Percentiles rank a stretch among this genome's conserved stretches.
phyloP scores from a whole-genome alignment of 108 stramenopile species.

The Skeletonema potamos region DNA sequence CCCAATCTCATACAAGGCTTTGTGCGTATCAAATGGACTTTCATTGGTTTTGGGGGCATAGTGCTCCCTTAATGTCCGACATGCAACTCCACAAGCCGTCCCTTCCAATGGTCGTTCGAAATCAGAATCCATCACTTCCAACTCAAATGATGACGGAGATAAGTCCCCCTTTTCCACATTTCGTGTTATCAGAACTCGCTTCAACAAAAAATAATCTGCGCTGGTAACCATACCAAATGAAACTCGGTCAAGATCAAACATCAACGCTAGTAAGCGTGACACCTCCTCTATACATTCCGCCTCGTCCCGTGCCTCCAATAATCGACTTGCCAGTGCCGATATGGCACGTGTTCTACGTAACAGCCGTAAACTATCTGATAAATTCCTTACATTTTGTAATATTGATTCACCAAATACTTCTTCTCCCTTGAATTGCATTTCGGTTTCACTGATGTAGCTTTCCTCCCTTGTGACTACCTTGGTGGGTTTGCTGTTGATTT shows the following conservation, averaged over 20 bases:
- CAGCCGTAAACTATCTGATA: slow-evolving; percentile 5
- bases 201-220: slow-evolving; percentile 13
- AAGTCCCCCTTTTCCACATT: background rate
- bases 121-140: slow-evolving; percentile 30
- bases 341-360: slow-evolving; percentile 30
- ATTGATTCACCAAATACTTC: slow-evolving; percentile 28
- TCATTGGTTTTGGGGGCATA: slow-evolving; percentile 14
- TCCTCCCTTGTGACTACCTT: slow-evolving; percentile 1
- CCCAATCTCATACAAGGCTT: background rate
- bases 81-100: slow-evolving; percentile 16
- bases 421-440: slow-evolving; percentile 34
- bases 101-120: slow-evolving; percentile 15
- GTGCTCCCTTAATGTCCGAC: slow-evolving; percentile 11
- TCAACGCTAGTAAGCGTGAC: slow-evolving; percentile 9
- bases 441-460: slow-evolving; percentile 27
- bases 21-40: slow-evolving; percentile 6
- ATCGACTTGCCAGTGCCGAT: slow-evolving; percentile 25
- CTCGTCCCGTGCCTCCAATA: slow-evolving; percentile 35
- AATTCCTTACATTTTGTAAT: background rate
- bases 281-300: slow-evolving; percentile 21
- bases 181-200: background rate
- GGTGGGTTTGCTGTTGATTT: background rate
- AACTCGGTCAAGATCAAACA: slow-evolving; percentile 23
- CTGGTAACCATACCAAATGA: slow-evolving; percentile 21
- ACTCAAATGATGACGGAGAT: slow-evolving; percentile 2